phyloP scores from a whole-genome alignment of 805 yeast genomes.

The Blastobotrys mokoenaii region DNA sequence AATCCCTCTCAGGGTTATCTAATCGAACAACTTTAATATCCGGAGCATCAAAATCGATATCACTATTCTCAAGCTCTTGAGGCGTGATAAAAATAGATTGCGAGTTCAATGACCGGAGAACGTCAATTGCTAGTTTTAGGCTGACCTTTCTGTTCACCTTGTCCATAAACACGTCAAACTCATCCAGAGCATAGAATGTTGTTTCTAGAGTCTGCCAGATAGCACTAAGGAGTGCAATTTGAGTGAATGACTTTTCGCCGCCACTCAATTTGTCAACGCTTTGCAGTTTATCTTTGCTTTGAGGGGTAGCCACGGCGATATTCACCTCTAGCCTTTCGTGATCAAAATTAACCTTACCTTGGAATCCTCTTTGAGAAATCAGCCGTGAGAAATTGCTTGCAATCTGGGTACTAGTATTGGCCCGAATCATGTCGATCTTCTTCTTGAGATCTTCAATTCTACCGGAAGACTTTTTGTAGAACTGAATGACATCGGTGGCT shows the following conservation, averaged over 20 bases:
- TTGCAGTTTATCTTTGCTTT: conserved; percentile 44
- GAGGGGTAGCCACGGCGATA: conserved; percentile 18
- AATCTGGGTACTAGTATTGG: too few relatives aligned
- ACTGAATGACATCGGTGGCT: too few relatives aligned
- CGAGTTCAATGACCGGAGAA: conserved; percentile 55
- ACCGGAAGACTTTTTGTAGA: too few relatives aligned
- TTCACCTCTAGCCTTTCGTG: conserved; percentile 27
- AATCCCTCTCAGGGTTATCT: conserved; percentile 27
- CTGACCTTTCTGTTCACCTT: conserved; percentile 79
- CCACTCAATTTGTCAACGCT: conserved; percentile 84
- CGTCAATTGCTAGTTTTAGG: conserved; percentile 60
- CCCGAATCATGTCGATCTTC: too few relatives aligned
- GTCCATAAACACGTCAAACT: conserved; percentile 96
- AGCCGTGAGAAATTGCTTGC: conserved; percentile 13
- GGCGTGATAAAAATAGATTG: conserved; percentile 94
- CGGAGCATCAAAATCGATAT: conserved; percentile 54
- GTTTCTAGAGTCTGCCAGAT: conserved; percentile 93
- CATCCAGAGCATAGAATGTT: conserved; percentile 83
- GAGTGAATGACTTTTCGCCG: conserved; percentile 93
- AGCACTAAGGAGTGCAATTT: conserved; percentile 75
- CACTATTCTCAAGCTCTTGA: conserved; percentile 63
- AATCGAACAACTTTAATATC: conserved; percentile 28
- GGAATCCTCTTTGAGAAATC: conserved; percentile 47
- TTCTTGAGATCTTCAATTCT: too few relatives aligned
- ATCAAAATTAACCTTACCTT: conserved; percentile 64